Base-by-base conservation (phyloP, 2,329 filamentous ascomycete genomes). In the Fusarium albidum region DNA sequence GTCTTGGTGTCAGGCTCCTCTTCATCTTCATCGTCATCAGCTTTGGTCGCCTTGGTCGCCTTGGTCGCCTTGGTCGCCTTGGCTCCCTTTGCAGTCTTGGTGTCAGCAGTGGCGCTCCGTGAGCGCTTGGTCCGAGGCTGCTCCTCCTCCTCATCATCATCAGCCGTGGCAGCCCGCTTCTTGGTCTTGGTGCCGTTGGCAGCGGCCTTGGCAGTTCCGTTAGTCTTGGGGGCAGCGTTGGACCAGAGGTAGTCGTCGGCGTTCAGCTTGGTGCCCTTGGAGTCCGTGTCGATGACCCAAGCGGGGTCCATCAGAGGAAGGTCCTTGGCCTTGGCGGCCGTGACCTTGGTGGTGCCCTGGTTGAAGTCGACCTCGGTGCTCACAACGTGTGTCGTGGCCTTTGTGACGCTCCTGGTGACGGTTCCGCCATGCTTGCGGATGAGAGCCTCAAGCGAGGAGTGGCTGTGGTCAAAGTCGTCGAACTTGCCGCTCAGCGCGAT, bases 401-500 rank as follows among this genome's bases (percentile, higher is more conserved):
- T 69, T 4, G 77, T 79, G 39, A 88, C 75, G 5, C 75, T 73
- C 56, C 73, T 78, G 18, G 74, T 74, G 27, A 81, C 69, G 3
- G 66, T 67, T 9, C 77, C 85, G 14, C 85, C 85, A 7, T 85
- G 75, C 5, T 69, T 61, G 10, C 67, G 71, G 46, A 85, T 74
- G 39, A 77, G 70, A 17, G 70, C 66, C 55, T 83, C 78, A 5
- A 86, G 69, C 1, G 71, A 68, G 6, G 69, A 62, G 55, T 90
- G 69, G 14, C 70, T 69, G 56, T 90, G 85, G 4, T 78, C 82
- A 21, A 76, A 70, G 6, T 76, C 75, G 2, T 79, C 72, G 60
- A 90, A 86, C 6, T 80, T 81, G 54, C 88, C 88, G 50, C 83
- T 86, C 21, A 89, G 68, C 17, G 80, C 82, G 37, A 91, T 74